Percentiles rank a stretch among this genome's conserved stretches.
phyloP scores from a whole-genome alignment of 2,329 filamentous ascomycete species.

The Dothideomycetes sp. region DNA sequence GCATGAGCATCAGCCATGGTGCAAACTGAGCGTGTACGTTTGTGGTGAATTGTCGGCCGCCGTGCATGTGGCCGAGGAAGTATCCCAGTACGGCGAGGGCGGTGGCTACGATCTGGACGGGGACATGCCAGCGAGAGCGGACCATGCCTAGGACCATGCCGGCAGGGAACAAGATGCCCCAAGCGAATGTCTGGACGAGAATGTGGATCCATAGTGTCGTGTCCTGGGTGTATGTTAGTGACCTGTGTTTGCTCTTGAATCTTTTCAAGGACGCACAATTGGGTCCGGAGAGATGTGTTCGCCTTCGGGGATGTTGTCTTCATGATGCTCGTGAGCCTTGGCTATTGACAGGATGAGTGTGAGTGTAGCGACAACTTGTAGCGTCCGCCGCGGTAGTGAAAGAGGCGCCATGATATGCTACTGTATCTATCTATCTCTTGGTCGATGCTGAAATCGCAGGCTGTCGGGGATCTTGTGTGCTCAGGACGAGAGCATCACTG shows the following conservation, averaged over 20 bases:
- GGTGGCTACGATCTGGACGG: constrained; percentile 67
- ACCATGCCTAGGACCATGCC: constrained; percentile 94
- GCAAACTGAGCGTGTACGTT: constrained; percentile 81
- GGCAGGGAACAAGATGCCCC: constrained; percentile 83
- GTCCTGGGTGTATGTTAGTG: constrained; percentile 43
- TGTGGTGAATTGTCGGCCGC: constrained; percentile 72
- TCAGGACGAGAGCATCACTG: too few species aligned
- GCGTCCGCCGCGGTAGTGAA: too few species aligned
- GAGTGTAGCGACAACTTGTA: constrained; percentile 1
- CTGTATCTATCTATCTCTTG: too few species aligned
- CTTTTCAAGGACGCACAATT: constrained; percentile 50
- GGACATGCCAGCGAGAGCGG: constrained; percentile 89
- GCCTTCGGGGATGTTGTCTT: constrained; percentile 57
- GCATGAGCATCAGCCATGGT: constrained; percentile 67
- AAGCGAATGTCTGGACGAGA: constrained; percentile 73
- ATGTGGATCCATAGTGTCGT: constrained; percentile 90
- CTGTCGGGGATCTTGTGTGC: too few species aligned
- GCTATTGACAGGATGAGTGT: constrained; percentile 15
- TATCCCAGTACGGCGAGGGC: constrained; percentile 73
- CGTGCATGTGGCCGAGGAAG: constrained; percentile 83
- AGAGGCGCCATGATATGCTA: too few species aligned
- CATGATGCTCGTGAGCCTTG: constrained; percentile 45
- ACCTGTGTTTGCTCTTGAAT: background rate
- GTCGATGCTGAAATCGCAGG: too few species aligned
- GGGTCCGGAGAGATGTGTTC: constrained; percentile 62